Evolutionary conservation across 345 rosid species (phyloP), one percentile per base, ranked within the genome.

Genomic region (Euphorbia pulcherrima): DNA sequence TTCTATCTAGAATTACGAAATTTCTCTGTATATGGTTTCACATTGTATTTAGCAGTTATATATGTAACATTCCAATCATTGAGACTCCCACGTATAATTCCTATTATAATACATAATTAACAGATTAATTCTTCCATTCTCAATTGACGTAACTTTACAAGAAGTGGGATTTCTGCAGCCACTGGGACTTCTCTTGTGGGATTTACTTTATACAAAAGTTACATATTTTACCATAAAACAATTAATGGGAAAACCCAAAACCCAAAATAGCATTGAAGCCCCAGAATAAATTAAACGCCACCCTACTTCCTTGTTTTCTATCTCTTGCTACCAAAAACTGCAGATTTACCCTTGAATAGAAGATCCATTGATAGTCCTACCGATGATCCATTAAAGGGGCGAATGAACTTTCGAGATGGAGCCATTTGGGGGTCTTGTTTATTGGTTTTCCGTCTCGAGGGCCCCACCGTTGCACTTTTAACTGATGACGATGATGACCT

Each of bases 321-420:
- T 77, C 76, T 81, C 72, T 55, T 69, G 77, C 69, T 64, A 62
- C 86, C 85, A 67, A 82, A 73, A 70, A 82, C 85, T 76, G 75
- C 84, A 8, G 89, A 80, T 74, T 85, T 87, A 72, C 82, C 82
- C 72, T 78, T 85, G 74, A 89, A 85, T 51, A 84, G 68, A 23
- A 74, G 58, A 71, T 85, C 81, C 82, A 89, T 67, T 8, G 90
- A 84, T 64, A 83, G 66, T 21, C 87, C 87, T 10, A 82, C 33
- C 20, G 85, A 69, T 21, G 89, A 81, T 54, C 87, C 85, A 75
- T 83, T 84, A 63, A 87, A 77, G 17, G 84, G 82, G 30, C 79
- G 84, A 46, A 82, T 73, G 68, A 84, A 79, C 64, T 56, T 86
- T 73, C 81, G 79, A 21, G 92, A 67, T 35, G 83, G 81, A 59